Evolutionary conservation across 768 basidiomycete genomes (phyloP).

Genomic region (Lactifluus rugatus): DNA sequence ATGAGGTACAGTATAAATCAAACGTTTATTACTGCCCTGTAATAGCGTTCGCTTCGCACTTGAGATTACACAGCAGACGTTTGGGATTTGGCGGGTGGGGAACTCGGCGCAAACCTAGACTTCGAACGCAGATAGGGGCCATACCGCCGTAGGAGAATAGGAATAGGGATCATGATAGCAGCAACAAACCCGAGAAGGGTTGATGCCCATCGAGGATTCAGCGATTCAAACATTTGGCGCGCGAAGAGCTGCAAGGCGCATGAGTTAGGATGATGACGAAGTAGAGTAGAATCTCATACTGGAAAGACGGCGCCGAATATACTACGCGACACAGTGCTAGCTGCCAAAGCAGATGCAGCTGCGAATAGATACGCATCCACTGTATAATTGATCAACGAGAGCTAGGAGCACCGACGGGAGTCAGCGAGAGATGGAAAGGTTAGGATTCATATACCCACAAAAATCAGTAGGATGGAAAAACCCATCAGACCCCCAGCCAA

Average conservation of each 20-base stretch:
- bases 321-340: conserved; percentile 43
- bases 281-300: not conserved
- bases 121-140: conserved; percentile 17
- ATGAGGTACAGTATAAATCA: not conserved
- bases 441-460: conserved; percentile 31
- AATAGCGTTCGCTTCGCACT: not conserved
- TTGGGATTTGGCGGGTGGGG: not conserved
- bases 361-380: conserved; percentile 48
- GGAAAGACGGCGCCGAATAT: conserved; percentile 34
- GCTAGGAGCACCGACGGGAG: conserved; percentile 25
- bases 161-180: conserved; percentile 37
- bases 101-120: conserved; percentile 10
- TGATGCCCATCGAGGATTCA: conserved; percentile 51
- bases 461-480: conserved; percentile 45
- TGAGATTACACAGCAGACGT: conserved; percentile 2
- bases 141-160: conserved; percentile 23
- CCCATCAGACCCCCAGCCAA: conserved; percentile 40
- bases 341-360: conserved; percentile 49
- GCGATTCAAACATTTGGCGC: conserved; percentile 41
- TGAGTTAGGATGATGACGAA: not conserved
- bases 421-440: not conserved
- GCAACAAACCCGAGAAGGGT: conserved; percentile 46
- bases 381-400: conserved; percentile 49
- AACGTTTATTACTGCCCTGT: too few species aligned
- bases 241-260: conserved; percentile 35